phyloP scores from a whole-genome alignment of 441 rosid genomes.

The Syzygium malaccense region DNA sequence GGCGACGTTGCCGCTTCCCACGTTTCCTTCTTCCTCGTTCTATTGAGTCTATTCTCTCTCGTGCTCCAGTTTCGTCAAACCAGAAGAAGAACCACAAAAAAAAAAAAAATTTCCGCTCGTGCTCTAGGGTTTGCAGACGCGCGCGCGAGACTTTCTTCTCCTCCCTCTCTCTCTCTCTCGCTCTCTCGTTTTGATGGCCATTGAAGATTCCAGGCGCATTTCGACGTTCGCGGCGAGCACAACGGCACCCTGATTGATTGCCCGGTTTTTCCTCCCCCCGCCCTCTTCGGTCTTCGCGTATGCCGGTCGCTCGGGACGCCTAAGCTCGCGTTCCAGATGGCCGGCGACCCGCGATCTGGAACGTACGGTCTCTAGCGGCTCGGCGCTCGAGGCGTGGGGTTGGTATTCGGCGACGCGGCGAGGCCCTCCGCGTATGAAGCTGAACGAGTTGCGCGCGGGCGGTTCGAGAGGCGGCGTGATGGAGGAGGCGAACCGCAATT shows the following conservation, averaged over 20 bases:
- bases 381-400: background rate
- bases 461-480: background rate
- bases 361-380: background rate
- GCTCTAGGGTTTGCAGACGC: background rate
- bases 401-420: background rate
- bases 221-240: background rate
- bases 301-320: background rate
- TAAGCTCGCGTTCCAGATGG: background rate
- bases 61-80: background rate
- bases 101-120: background rate
- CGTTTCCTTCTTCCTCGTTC: background rate
- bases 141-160: background rate
- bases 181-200: background rate
- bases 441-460: background rate
- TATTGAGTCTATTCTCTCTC: background rate
- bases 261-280: background rate
- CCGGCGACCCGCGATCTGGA: background rate
- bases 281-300: background rate
- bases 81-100: background rate
- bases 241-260: background rate
- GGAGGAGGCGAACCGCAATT: background rate
- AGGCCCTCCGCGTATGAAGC: background rate
- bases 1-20: background rate
- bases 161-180: background rate
- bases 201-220: background rate